Evolutionary conservation across 805 yeast species (phyloP).

Genomic region (Sungouiella thailandica): DNA sequence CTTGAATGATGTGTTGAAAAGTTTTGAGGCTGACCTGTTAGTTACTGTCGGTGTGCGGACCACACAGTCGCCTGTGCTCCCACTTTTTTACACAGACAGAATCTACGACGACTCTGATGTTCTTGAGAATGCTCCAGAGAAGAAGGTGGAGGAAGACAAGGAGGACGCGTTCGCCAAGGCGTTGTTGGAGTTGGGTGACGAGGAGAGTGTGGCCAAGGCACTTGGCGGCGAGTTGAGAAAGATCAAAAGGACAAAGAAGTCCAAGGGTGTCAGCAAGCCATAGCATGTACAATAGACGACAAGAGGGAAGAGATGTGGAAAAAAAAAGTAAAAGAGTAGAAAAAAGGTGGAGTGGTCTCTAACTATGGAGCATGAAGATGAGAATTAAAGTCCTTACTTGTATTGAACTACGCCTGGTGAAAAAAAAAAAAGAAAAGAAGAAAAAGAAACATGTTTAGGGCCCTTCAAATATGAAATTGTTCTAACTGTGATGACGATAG

Average conservation of each 20-base stretch:
- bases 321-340: no score
- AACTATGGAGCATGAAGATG: no score
- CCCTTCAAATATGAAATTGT: no score
- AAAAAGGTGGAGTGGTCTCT: no score
- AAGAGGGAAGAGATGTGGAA: neutral
- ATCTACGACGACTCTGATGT: slow-evolving; percentile 49
- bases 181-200: slow-evolving; percentile 74
- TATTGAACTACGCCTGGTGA: no score
- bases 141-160: slow-evolving; percentile 15
- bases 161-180: slow-evolving; percentile 42
- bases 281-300: slow-evolving; percentile 3
- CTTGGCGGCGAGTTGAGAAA: slow-evolving; percentile 48
- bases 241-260: slow-evolving; percentile 19
- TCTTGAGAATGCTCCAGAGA: slow-evolving; percentile 21
- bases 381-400: no score
- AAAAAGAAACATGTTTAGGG: no score
- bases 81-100: slow-evolving; percentile 66
- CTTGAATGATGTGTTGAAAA: slow-evolving; percentile 47
- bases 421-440: no score
- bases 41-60: slow-evolving; percentile 66
- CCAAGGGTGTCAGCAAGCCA: slow-evolving; percentile 12
- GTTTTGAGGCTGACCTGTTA: slow-evolving; percentile 41
- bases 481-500: no score
- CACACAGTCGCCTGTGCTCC: slow-evolving; percentile 72
- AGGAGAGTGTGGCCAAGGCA: slow-evolving; percentile 62